phyloP scores from a whole-genome alignment of 192 early-diverging fungal genomes.

The Bifiguratus adelaidae region DNA sequence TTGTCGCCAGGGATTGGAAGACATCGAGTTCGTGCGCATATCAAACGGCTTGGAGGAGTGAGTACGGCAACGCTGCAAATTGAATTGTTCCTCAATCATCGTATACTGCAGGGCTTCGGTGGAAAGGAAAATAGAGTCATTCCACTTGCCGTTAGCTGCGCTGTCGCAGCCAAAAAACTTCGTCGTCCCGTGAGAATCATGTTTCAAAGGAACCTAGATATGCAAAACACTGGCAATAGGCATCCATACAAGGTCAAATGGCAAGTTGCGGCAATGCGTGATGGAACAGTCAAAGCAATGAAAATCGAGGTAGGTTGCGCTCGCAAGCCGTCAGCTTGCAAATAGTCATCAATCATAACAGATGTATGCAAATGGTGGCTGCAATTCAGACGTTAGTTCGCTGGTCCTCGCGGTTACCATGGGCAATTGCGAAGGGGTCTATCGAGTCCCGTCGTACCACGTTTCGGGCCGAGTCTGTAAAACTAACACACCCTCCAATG shows the following conservation, averaged over 20 bases:
- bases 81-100: no score
- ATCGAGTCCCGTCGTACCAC: slow-evolving; percentile 60
- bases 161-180: slow-evolving; percentile 60
- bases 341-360: slow-evolving; percentile 9
- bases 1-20: slow-evolving; percentile 53
- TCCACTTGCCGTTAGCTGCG: slow-evolving; percentile 47
- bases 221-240: slow-evolving; percentile 59
- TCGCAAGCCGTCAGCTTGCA: neutral
- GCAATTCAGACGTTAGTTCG: slow-evolving; percentile 51
- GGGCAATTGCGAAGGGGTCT: slow-evolving; percentile 70
- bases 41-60: slow-evolving; percentile 73
- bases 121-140: slow-evolving; percentile 50
- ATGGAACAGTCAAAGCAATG: slow-evolving; percentile 55
- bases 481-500: slow-evolving; percentile 80
- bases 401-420: slow-evolving; percentile 67
- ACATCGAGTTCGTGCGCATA: slow-evolving; percentile 60
- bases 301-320: slow-evolving; percentile 17
- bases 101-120: slow-evolving; percentile 58
- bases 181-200: slow-evolving; percentile 59
- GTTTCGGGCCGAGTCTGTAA: slow-evolving; percentile 61
- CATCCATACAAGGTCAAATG: slow-evolving; percentile 76
- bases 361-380: slow-evolving; percentile 52
- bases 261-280: slow-evolving; percentile 57
- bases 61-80: neutral
- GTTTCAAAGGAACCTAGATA: slow-evolving; percentile 81